Evolutionary conservation across 352 stramenopile species (phyloP), one percentile per base, ranked within the genome.

Genomic region (Phytophthora ohioensis): DNA sequence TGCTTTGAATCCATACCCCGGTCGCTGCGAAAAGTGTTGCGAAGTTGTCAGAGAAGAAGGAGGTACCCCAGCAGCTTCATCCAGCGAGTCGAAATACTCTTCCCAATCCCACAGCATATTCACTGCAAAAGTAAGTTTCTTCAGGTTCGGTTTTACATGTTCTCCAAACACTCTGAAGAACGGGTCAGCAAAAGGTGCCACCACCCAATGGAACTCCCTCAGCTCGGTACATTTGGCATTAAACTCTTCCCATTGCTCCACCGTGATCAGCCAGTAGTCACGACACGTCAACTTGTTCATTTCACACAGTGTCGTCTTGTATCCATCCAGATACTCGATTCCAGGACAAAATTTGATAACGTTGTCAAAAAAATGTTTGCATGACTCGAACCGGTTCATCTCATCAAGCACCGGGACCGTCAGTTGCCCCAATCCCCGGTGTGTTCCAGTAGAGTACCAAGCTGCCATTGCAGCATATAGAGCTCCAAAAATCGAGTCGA

Each of bases 81-180:
- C 61, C 11, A 70, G 45, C 3, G 51, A 43, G 3, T 58, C 13
- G 38, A 83, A 83, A 54, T 87, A 87, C 30, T 52, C 39, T 17
- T 59, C 27, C 79, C 76, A 87, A 31, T 73, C 41, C 76, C 79
- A 87, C 15, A 76, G 42, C 76, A 85, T 83, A 52, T 73, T 84
- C 17, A 80, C 53, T 3, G 39, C 64, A 32, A 87, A 75, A 5
- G 73, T 70, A 13, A 83, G 60, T 17, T 64, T 69, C 13, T 36
- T 75, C 9, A 87, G 66, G 2, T 64, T 27, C 10, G 76, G 79
- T 43, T 87, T 87, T 0, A 64, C 15, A 49, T 75, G 38, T 11
- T 78, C 57, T 9, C 76, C 79, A 38, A 84, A 87, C 2, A 71
- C 58, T 3, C 57, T 62, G 47, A 87, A 87, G 55, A 84, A 84